A percentile compares a stretch with the other conserved stretches of the same genome.
Conservation (phyloP, 2,329 filamentous ascomycete species). For the Penicillium olsonii region DNA sequence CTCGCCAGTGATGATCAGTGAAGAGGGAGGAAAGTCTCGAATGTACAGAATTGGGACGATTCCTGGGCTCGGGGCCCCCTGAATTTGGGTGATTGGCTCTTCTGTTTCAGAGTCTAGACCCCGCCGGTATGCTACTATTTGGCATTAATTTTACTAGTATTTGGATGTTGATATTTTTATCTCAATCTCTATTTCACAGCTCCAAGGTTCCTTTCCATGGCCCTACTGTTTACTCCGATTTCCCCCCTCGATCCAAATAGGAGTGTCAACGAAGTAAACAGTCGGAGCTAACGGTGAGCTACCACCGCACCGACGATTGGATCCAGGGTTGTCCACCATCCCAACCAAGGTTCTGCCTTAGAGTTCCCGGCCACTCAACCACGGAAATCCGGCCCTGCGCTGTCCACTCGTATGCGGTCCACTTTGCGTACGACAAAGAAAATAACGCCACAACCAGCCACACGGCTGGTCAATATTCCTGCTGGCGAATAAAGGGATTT, state of each 20-base stretch:
- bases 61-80: conserved; percentile 15
- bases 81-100: conserved; percentile 21
- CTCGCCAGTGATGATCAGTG: conserved; percentile 8
- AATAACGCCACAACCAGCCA: conserved; percentile 9
- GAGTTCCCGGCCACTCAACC: background rate
- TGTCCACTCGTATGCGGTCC: background rate
- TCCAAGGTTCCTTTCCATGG: too few species aligned
- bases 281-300: background rate
- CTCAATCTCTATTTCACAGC: background rate
- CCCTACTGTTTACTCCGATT: too few species aligned
- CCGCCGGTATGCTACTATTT: conserved; percentile 11
- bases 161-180: background rate
- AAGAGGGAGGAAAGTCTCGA: conserved; percentile 16
- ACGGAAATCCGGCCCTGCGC: conserved; percentile 1
- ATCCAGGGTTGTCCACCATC: background rate
- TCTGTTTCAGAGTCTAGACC: conserved; percentile 26
- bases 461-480: background rate
- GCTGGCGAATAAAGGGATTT: background rate
- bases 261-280: background rate
- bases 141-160: background rate
- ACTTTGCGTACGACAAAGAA: background rate
- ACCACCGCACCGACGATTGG: background rate
- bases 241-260: background rate
- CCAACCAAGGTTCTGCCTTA: conserved; percentile 2
- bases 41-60: conserved; percentile 2